Conservation (phyloP, 2,329 filamentous ascomycete species). For the Penicillium freii region DNA sequence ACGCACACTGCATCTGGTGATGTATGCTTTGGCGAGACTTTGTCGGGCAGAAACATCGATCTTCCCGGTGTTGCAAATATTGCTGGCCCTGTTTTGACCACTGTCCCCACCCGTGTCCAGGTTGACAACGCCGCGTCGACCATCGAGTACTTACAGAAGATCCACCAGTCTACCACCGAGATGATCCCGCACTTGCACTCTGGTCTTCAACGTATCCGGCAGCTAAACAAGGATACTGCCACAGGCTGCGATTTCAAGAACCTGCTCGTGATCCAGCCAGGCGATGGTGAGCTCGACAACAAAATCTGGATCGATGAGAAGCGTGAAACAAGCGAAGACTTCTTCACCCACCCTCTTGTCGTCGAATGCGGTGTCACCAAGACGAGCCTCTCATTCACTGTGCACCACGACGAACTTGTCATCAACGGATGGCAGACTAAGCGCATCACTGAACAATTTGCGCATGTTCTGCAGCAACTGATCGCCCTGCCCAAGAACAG, state of each 20-base stretch:
- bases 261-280: conserved; percentile 45
- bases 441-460: conserved; percentile 54
- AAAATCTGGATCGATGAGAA: conserved; percentile 33
- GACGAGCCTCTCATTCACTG: conserved; percentile 57
- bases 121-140: conserved; percentile 39
- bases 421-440: conserved; percentile 55
- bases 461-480: conserved; percentile 35
- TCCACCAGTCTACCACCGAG: conserved; percentile 57
- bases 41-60: conserved; percentile 54
- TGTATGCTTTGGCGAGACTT: conserved; percentile 55
- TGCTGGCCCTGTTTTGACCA: conserved; percentile 45
- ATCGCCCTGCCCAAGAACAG: conserved; percentile 25
- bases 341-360: conserved; percentile 62
- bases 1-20: conserved; percentile 49
- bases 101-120: conserved; percentile 40
- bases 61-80: conserved; percentile 50
- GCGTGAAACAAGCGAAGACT: conserved; percentile 58
- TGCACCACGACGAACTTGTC: conserved; percentile 64
- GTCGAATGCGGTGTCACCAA: conserved; percentile 60
- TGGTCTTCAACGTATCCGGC: conserved; percentile 54
- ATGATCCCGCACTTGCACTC: conserved; percentile 66
- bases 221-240: conserved; percentile 50
- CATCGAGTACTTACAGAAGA: conserved; percentile 53
- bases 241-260: conserved; percentile 50
- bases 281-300: conserved; percentile 24